Evolutionary conservation across 1,284 basidiomycete genomes (phyloP), one percentile per base, ranked within the genome.

Genomic region (Ceratobasidium papillatum): DNA sequence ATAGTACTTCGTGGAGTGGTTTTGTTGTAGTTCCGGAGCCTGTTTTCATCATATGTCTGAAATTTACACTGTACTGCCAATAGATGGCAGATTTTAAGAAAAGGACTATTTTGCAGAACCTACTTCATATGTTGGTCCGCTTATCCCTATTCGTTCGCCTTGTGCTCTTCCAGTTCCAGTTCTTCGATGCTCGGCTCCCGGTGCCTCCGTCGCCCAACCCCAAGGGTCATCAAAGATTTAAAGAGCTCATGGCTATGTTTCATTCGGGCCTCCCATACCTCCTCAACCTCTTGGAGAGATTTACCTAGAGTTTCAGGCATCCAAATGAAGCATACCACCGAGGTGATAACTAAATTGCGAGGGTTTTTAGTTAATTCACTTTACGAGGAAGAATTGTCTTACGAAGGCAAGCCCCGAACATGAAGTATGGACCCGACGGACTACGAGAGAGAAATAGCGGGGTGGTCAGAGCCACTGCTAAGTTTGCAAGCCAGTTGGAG

Each of bases 231-330:
- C 54, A 71, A 36, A 22, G 52, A 59, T 36, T 71, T n/a, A 5
- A 71, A 34, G 17, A 71, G 3, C 14, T 71, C 54, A 9, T 41
- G 38, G 17, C 41, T 71, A 9, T 47, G 38, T 34, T 71, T 61
- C 68, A 71, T 71, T 11, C 54, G 36, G 3, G 74, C 79, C 72
- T 83, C 80, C 76, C 85, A 85, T 19, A 82, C 77, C 45, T 73
- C 78, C 63, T 83, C 81, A 8, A 87, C 83, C 38, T 84, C 81
- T 77, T 86, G 85, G 61, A 87, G 79, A 58, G 81, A 83, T 69
- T 82, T 82, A 2, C 86, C 86, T 58, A 83, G 83, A 5, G 84
- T 86, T 78, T 87, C 87, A 17, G 85, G 85, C 77, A 83, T 81
- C 76, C 82, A 84, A 1, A 83, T 80, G 41, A 82, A 75, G 75